phyloP scores from a whole-genome alignment of 2,329 filamentous ascomycete species.

The Fusarium nodosum region DNA sequence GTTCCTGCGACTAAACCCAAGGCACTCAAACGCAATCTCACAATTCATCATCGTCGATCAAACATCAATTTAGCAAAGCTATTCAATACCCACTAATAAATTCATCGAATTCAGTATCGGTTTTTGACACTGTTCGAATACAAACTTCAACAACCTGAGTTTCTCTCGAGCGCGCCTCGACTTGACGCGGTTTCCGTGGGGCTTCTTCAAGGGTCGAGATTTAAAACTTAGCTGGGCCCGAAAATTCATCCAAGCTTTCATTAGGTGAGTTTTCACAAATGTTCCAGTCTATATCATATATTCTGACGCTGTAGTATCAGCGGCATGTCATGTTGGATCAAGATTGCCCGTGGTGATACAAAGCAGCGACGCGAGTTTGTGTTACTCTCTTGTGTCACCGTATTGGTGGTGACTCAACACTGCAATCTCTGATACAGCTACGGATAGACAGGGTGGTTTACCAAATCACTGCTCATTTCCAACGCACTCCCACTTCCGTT shows the following conservation, averaged over 20 bases:
- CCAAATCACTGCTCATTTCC: conserved; percentile 5
- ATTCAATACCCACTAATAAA: conserved; percentile 15
- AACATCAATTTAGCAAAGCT: conserved; percentile 24
- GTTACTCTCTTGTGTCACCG: conserved; percentile 35
- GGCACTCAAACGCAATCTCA: conserved; percentile 35
- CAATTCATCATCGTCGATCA: conserved; percentile 38
- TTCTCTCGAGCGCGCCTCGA: conserved; percentile 19
- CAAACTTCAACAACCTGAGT: conserved; percentile 12
- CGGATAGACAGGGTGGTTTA: conserved; percentile 13
- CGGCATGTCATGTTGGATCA: conserved; percentile 5
- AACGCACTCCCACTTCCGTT: not conserved
- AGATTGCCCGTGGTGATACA: conserved; percentile 7
- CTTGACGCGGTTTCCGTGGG: conserved; percentile 42
- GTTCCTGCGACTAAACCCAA: conserved; percentile 23
- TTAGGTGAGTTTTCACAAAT: conserved; percentile 2
- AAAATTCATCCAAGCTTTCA: conserved; percentile 4
- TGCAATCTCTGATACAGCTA: conserved; percentile 29
- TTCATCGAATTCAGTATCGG: conserved; percentile 22
- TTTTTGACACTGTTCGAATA: conserved; percentile 14
- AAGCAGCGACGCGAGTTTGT: conserved; percentile 24
- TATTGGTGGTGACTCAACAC: conserved; percentile 41
- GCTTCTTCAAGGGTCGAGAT: conserved; percentile 31
- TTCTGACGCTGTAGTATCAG: not conserved
- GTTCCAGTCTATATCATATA: not conserved
- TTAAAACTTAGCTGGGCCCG: conserved; percentile 32